Evolutionary conservation across 2,329 filamentous ascomycete species (phyloP).

Genomic region (Leptosphaerulina australis): DNA sequence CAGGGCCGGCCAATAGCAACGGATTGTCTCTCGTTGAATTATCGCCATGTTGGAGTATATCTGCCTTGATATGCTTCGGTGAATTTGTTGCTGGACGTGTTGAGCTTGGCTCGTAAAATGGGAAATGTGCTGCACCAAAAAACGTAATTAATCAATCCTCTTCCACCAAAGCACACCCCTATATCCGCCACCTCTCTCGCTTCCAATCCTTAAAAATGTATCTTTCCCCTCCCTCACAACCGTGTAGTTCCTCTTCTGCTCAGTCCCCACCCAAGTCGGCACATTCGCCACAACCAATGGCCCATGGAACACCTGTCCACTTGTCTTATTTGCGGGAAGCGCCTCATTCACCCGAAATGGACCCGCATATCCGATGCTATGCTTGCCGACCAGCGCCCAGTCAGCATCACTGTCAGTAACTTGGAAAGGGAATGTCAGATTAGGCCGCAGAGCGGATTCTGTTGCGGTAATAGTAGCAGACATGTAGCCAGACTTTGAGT

Average conservation of each 20-base stretch:
- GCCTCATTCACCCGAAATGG: constrained; percentile 25
- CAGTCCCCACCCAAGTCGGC: constrained; percentile 31
- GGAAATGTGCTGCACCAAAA: too few relatives aligned
- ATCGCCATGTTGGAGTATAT: too few relatives aligned
- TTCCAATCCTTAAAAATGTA: constrained; percentile 31
- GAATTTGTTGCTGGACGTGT: too few relatives aligned
- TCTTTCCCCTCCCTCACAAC: constrained; percentile 24
- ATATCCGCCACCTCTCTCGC: constrained; percentile 31
- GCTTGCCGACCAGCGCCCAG: constrained; percentile 40
- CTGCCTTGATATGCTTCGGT: too few relatives aligned
- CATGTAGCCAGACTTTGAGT: constrained; percentile 35
- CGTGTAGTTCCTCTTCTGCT: constrained; percentile 34
- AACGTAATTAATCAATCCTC: constrained; percentile 27
- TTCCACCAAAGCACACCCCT: constrained; percentile 35
- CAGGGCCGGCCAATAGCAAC: too few relatives aligned
- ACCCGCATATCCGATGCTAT: constrained; percentile 37
- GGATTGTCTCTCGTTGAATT: too few relatives aligned
- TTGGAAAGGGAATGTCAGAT: constrained; percentile 32
- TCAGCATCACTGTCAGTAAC: constrained; percentile 30
- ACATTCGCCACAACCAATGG: constrained; percentile 36
- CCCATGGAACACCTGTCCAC: constrained; percentile 37
- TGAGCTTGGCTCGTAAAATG: too few relatives aligned
- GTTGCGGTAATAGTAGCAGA: constrained; percentile 37
- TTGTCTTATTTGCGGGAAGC: constrained; percentile 23
- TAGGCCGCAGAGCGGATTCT: constrained; percentile 27